Base-by-base conservation (phyloP, 169 alveolate genomes). In the Plasmodium billcollinsi region DNA sequence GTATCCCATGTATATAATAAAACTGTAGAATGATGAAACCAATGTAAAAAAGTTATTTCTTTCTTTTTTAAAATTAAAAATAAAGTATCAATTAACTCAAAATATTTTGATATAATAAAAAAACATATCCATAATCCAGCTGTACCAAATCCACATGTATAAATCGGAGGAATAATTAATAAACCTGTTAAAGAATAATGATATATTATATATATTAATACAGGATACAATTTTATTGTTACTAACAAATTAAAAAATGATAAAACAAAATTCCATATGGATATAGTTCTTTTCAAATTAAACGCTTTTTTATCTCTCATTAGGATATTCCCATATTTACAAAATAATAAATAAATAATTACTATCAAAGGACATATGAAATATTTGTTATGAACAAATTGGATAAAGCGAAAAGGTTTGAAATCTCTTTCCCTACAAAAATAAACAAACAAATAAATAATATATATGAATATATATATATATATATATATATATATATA, bases 21-120 rank as follows among this genome's bases (percentile, higher is more conserved):
- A 58, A 95, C 98, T 5, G 97, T 95, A 24, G 93, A 92, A 74
- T 96, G 98, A 85, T 96, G 98, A 74, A 93, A 96, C 97, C 97
- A 95, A 88, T 95, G 97, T 45, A 95, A 88, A 47, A 95, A 91
- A 7, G 94, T 88, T 12, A 95, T 80, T 15, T 92, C 78, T 33
- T 91, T 93, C 74, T 93, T 94, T 70, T 97, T 76, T 58, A 94
- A 71, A 24, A 95, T 91, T 71, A 96, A 69, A 70, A 96, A 93
- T 2, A 94, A 89, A 0, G 98, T 96, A 70, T 96, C 98, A 26
- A 94, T 18, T 54, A 96, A 91, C 86, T 96, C 98, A n/a, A 93
- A 43, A 73, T 93, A 95, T 76, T 96, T 96, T 24, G 97, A 95
- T 73, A 92, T 91, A 26, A 95, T 69, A 86, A 95, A 96, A 73